A percentile compares a stretch with the other conserved stretches of the same genome.
Evolutionary conservation across 1,284 basidiomycete genomes (phyloP).

Genomic region (Tilletia horrida): DNA sequence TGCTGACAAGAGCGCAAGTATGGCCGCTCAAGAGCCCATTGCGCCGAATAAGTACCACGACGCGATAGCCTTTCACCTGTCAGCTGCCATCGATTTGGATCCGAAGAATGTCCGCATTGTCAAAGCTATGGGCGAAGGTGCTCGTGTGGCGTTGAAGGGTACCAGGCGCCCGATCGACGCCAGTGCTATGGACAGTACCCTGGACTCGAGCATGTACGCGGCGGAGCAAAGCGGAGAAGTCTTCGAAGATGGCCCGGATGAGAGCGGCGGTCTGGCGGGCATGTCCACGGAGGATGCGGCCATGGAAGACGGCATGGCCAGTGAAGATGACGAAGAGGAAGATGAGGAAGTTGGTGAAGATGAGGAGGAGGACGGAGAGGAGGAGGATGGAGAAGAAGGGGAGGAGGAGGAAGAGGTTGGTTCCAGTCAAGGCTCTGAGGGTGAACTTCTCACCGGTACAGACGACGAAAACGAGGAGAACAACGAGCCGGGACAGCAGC

Average conservation of each 20-base stretch:
- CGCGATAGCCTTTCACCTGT: slow-evolving; percentile 46
- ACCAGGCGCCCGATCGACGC: not conserved
- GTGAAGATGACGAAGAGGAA: not conserved
- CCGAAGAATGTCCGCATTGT: slow-evolving; percentile 31
- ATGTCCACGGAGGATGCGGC: not conserved
- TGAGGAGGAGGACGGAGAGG: not conserved
- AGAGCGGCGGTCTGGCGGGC: not conserved
- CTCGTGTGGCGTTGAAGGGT: slow-evolving; percentile 8
- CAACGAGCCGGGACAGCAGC: not conserved
- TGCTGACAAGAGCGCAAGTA: slow-evolving; percentile 15
- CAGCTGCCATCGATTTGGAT: slow-evolving; percentile 43
- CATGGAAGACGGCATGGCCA: not conserved
- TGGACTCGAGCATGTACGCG: slow-evolving; percentile 13
- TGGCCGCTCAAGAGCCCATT: slow-evolving; percentile 15
- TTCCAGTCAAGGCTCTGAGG: not conserved
- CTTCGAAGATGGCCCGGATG: slow-evolving; percentile 9
- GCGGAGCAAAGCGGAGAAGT: slow-evolving; percentile 7
- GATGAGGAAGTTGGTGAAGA: not conserved
- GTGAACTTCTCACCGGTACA: not conserved
- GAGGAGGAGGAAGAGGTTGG: slow-evolving; percentile 5
- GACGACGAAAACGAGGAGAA: not conserved
- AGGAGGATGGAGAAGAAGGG: not conserved
- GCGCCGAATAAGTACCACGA: slow-evolving; percentile 29
- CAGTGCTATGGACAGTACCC: slow-evolving; percentile 15
- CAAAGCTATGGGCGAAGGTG: slow-evolving; percentile 39